Conservation (phyloP, 202 grass and related monocot genomes). For the Zizania palustris region DNA sequence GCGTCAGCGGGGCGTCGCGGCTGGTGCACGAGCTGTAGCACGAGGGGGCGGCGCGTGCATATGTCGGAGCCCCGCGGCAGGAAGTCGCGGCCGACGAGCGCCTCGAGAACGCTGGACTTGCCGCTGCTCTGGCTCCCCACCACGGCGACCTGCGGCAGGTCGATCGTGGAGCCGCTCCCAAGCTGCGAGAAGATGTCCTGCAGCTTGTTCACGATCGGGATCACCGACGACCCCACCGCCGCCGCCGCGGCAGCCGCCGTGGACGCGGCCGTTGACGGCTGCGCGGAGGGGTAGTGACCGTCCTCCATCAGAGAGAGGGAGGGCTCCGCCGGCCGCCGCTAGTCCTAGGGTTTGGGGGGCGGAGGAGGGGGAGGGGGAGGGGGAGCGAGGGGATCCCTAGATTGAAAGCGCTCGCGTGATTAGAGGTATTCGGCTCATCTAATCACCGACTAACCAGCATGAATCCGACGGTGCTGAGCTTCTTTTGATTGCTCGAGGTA, state of each 20-base stretch:
- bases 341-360: constrained; percentile 58
- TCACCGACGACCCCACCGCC: constrained; percentile 77
- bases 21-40: constrained; percentile 84
- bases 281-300: constrained; percentile 43
- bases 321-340: constrained; percentile 38
- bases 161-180: constrained; percentile 84
- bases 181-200: constrained; percentile 97
- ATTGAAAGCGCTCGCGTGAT: constrained; percentile 35
- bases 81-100: constrained; percentile 95
- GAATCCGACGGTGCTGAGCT: constrained; percentile 39
- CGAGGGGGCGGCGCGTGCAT: constrained; percentile 89
- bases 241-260: constrained; percentile 49
- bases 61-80: constrained; percentile 93
- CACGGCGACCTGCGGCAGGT: constrained; percentile 89
- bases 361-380: not conserved
- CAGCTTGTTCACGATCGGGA: constrained; percentile 98
- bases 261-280: constrained; percentile 38
- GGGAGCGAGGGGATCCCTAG: constrained; percentile 52
- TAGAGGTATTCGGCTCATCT: too few species aligned
- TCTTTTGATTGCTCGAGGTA: too few species aligned
- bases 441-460: too few species aligned
- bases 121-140: constrained; percentile 98
- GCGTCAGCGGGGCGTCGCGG: constrained; percentile 50
- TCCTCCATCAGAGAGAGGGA: constrained; percentile 47
- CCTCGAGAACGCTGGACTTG: constrained; percentile 96